Evolutionary conservation across 2,329 filamentous ascomycete species (phyloP).

Genomic region (Exophiala phaeomuriformis): DNA sequence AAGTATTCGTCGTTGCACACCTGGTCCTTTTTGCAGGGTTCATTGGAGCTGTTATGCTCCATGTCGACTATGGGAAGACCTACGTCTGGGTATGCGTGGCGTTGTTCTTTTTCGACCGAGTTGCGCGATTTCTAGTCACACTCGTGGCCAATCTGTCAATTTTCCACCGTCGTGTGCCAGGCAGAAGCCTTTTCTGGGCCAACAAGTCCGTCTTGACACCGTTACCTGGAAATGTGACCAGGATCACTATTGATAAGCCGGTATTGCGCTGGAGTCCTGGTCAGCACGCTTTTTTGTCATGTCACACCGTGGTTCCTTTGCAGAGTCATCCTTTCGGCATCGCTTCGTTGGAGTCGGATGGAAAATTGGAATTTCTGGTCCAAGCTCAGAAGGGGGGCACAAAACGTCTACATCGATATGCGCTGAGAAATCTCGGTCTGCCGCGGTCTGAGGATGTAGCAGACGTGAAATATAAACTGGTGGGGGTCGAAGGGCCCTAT

Average conservation of each 20-base stretch:
- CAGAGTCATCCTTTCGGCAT: slow-evolving; percentile 61
- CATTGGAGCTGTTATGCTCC: slow-evolving; percentile 36
- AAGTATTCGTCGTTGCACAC: slow-evolving; percentile 50
- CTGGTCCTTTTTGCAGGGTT: slow-evolving; percentile 47
- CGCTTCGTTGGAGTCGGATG: slow-evolving; percentile 49
- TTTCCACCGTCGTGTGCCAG: slow-evolving; percentile 7
- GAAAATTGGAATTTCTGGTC: slow-evolving; percentile 50
- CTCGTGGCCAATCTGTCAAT: slow-evolving; percentile 15
- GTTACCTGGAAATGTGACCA: slow-evolving; percentile 50
- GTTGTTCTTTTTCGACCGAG: slow-evolving; percentile 21
- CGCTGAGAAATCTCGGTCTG: slow-evolving; percentile 44
- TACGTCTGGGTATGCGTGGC: slow-evolving; percentile 20
- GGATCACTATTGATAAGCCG: slow-evolving; percentile 49
- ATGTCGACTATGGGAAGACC: slow-evolving; percentile 17
- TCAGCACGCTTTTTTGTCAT: slow-evolving; percentile 57
- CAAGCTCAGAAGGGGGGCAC: slow-evolving; percentile 40
- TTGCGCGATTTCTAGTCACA: slow-evolving; percentile 8
- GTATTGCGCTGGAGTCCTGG: slow-evolving; percentile 54
- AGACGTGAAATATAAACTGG: slow-evolving; percentile 6
- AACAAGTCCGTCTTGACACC: slow-evolving; percentile 43
- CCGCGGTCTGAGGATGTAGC: slow-evolving; percentile 17
- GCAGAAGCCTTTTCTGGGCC: slow-evolving; percentile 32
- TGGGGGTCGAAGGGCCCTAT: slow-evolving; percentile 28
- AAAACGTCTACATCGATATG: slow-evolving; percentile 17
- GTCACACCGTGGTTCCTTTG: slow-evolving; percentile 49